Evolutionary conservation across 768 basidiomycete genomes (phyloP).

Genomic region (Gymnopilus dilepis): DNA sequence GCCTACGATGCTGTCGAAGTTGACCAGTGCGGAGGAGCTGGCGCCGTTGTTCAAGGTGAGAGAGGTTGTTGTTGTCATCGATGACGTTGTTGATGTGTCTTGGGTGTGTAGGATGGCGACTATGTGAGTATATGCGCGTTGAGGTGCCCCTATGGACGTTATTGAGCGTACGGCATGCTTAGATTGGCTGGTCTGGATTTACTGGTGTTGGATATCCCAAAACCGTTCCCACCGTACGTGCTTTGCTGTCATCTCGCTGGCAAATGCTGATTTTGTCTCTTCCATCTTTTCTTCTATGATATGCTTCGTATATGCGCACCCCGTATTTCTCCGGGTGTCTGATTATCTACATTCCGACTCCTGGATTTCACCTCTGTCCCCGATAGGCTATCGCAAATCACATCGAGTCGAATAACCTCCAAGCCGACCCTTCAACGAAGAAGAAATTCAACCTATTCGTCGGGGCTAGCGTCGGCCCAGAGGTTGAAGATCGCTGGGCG

Average conservation of each 20-base stretch:
- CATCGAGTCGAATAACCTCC: slow-evolving; percentile 47
- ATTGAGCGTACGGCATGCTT: background rate
- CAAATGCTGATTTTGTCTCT: background rate
- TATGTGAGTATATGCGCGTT: slow-evolving; percentile 39
- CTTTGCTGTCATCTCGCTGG: background rate
- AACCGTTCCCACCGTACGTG: slow-evolving; percentile 45
- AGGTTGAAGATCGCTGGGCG: slow-evolving; percentile 56
- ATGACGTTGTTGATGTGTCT: background rate
- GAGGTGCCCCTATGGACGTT: no score
- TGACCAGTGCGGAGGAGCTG: slow-evolving; percentile 43
- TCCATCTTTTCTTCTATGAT: background rate
- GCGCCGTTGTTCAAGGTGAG: slow-evolving; percentile 48
- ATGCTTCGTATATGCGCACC: background rate
- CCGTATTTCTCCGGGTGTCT: background rate
- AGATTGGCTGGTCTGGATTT: slow-evolving; percentile 59
- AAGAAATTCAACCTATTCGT: slow-evolving; percentile 55
- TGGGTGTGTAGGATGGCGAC: slow-evolving; percentile 43
- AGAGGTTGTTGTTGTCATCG: background rate
- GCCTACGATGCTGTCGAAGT: slow-evolving; percentile 41
- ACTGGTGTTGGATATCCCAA: slow-evolving; percentile 59
- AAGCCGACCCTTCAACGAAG: slow-evolving; percentile 47
- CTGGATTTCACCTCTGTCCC: background rate
- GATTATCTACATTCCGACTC: background rate
- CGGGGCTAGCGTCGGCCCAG: slow-evolving; percentile 52
- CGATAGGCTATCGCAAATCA: slow-evolving; percentile 51